phyloP scores from a whole-genome alignment of 306 rosid species.

The Crataegus laevigata region DNA sequence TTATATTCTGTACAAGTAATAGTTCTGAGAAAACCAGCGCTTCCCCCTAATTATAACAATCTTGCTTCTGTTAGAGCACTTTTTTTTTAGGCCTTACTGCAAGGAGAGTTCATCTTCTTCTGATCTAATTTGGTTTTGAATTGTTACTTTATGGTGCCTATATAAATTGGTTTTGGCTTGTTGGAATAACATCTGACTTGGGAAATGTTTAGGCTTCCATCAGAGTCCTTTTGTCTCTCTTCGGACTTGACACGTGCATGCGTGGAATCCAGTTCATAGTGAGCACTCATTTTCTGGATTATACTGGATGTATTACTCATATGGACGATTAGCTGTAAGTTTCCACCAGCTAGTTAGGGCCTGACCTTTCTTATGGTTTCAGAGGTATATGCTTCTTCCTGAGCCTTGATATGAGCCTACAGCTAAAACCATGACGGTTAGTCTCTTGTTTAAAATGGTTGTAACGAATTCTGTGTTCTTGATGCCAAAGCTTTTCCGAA shows the following conservation, averaged over 20 bases:
- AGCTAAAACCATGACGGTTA: background rate
- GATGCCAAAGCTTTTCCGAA: background rate
- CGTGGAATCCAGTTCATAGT: background rate
- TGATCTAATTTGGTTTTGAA: background rate
- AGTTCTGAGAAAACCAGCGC: background rate
- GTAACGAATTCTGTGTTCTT: background rate
- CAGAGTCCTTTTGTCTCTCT: background rate
- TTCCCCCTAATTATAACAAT: background rate
- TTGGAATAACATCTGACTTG: background rate
- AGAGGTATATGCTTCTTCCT: background rate
- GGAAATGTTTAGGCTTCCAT: background rate
- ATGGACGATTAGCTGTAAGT: background rate
- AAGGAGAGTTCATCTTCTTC: background rate
- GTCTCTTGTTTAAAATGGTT: background rate
- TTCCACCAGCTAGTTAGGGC: background rate
- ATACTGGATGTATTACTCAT: background rate
- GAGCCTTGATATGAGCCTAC: background rate
- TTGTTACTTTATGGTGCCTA: background rate
- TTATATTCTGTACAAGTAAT: background rate
- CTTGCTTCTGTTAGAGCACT: background rate
- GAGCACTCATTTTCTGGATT: background rate
- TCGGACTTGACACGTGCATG: background rate
- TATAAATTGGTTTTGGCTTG: background rate
- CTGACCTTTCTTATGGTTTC: background rate
- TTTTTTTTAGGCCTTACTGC: background rate